Evolutionary conservation across 140 eudicot genomes (phyloP), one percentile per base, ranked within the genome.

Genomic region (Ambrosia hybrid): DNA sequence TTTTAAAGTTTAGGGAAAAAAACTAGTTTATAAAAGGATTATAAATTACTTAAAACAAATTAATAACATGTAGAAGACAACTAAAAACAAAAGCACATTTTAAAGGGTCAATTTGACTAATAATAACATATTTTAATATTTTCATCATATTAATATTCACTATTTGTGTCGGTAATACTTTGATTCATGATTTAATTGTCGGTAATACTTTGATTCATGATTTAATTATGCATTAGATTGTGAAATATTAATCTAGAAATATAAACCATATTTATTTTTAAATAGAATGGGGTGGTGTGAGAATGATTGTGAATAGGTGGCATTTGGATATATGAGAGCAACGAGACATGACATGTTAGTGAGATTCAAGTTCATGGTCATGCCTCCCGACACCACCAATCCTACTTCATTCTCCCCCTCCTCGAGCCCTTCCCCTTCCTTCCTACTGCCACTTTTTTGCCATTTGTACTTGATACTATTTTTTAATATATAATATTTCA

Each of bases 271-370:
- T 55, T 11, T 34, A 45, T 15, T 16, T 57, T 65, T 41, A 45
- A 60, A 5, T 11, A 34, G 62, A 51, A 69, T 13, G 38, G 26
- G 63, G 55, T 70, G 33, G 75, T 46, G 75, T 57, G 39, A 30
- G 65, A 74, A 74, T 74, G 78, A 74, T 74, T 74, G 72, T 63
- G 51, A 51, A 63, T 39, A 74, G 72, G 72, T 72, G 76, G 67
- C 76, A 72, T 21, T 68, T 37, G 52, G 58, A 56, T 14, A 36
- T n/a, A 51, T 36, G 33, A 58, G 67, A 59, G 8, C 68, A 65
- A 56, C 39, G 66, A 66, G 80, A 76, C 80, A 76, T 76, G 62
- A 76, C 80, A 76, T 76, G 80, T 76, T 76, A 76, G 68, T 43
- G 15, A 41, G 79, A 66, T 75, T 75, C 73, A 75, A 75, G 79